Conservation (phyloP, 768 basidiomycete genomes). For the Auriscalpium vulgare region DNA sequence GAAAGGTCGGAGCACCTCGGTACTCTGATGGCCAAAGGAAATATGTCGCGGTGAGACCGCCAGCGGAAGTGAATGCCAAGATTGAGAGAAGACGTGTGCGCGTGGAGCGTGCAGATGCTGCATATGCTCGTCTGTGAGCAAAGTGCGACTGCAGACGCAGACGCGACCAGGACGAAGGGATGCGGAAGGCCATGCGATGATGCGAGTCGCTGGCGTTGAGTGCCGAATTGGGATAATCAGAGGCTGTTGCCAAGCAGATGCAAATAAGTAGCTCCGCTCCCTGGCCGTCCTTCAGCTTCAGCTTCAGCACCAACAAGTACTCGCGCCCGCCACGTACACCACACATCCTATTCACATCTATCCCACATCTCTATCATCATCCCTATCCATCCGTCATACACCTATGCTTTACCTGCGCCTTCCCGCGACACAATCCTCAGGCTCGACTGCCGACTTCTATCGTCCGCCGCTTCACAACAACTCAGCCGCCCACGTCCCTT, state of each 20-base stretch:
- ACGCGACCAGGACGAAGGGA: neutral
- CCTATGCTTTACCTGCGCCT: neutral
- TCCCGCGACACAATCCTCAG: neutral
- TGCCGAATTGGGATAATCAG: slow-evolving; percentile 9
- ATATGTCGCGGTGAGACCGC: slow-evolving; percentile 38
- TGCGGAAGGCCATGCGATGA: neutral
- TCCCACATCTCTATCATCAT: slow-evolving; percentile 2
- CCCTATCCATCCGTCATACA: neutral
- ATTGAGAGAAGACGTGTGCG: slow-evolving; percentile 10
- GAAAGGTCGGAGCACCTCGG: slow-evolving; percentile 34
- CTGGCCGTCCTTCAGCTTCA: neutral
- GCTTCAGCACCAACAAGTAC: neutral
- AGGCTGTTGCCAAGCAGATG: slow-evolving; percentile 16
- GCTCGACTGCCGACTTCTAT: neutral
- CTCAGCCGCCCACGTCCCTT: no score
- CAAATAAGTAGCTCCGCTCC: slow-evolving; percentile 19
- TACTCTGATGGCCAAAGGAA: slow-evolving; percentile 45
- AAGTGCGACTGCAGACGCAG: neutral
- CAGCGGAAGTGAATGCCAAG: slow-evolving; percentile 30
- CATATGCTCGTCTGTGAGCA: neutral
- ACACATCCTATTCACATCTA: slow-evolving; percentile 1
- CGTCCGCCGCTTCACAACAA: no score
- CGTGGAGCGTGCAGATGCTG: neutral
- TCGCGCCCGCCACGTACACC: neutral
- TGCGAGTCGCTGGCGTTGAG: slow-evolving; percentile 10